A percentile compares a stretch with the other conserved stretches of the same genome.
Conservation (phyloP, 2,329 filamentous ascomycete genomes). For the Cladorrhinum sp. region DNA sequence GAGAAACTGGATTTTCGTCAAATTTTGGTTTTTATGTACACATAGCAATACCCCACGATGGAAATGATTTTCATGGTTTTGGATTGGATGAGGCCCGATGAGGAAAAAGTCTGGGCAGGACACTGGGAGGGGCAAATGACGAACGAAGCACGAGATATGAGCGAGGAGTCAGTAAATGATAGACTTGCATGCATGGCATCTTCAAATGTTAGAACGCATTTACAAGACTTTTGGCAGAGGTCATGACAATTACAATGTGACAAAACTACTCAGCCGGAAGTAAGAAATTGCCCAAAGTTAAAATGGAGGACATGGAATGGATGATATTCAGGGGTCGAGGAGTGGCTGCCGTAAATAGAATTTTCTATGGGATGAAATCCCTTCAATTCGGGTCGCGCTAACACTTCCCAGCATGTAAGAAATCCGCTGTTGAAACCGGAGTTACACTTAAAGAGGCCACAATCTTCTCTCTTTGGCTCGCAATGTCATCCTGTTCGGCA, state of each 20-base stretch:
- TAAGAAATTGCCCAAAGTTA: too few relatives aligned
- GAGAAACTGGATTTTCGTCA: background rate
- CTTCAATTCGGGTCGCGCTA: background rate
- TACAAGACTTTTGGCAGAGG: background rate
- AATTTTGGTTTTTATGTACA: background rate
- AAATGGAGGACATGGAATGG: background rate
- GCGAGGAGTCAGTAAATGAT: background rate
- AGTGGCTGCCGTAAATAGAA: constrained; percentile 5
- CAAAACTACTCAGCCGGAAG: too few relatives aligned
- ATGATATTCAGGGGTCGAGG: constrained; percentile 5
- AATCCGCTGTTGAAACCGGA: background rate
- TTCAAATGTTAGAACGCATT: background rate
- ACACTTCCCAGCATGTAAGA: background rate
- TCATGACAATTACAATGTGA: too few relatives aligned
- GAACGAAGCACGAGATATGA: constrained; percentile 5
- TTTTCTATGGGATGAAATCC: constrained; percentile 3
- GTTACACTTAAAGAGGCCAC: too few relatives aligned
- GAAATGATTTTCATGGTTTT: background rate
- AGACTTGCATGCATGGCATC: background rate
- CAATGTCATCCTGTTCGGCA: background rate
- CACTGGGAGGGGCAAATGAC: background rate
- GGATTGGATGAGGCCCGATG: background rate
- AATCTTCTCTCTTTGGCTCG: background rate
- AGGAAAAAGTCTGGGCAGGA: background rate
- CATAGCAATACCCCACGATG: constrained; percentile 5